Base-by-base conservation (phyloP, 495 filamentous ascomycete species). In the Penicillium simplicissimum region DNA sequence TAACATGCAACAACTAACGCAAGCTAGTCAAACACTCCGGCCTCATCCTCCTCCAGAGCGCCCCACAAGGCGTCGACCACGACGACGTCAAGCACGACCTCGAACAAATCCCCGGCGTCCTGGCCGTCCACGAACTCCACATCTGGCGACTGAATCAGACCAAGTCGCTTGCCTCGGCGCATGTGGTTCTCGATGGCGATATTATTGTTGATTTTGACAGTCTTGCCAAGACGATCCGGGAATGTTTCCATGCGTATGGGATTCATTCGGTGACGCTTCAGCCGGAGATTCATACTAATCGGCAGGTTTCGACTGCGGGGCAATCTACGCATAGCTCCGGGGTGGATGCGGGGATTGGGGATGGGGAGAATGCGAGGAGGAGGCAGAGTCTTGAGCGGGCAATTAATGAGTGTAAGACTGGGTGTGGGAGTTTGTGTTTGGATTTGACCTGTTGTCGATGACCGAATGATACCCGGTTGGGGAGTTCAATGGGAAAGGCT, bases 71-170 rank as follows among this genome's bases (percentile, higher is more conserved):
- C 40, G 86, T 96, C 65, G 81, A 86, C 38, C 78, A 90, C 49
- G 84, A 87, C 53, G 87, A 94, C 58, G 87, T 96, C 68, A 86
- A 88, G 60, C 83, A 88, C 57, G 92, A 96, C 58, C 60, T 82
- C 0, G 71, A 79, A 67, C 59, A 72, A 64, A 74, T 81, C 33
- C 70, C 71, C 1, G 78, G 78, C 8, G 68, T 82, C 14, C 35
- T 65, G 0, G 63, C 70, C 25, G 67, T 81, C 10, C 79, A 81
- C 59, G 79, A 81, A 45, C 73, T 82, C 2, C 80, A 81, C 38
- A 71, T 80, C 23, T 82, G 80, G 80, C 71, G 72, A 2, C 62
- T 82, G 0, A 80, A 79, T 42, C 76, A 82, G 63, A 62, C 67
- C 9, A 81, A 81, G 54, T 51, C 74, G 0, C 68, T 81, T 38